phyloP scores from a whole-genome alignment of 768 basidiomycete species.

The Fibroporia radiculosa region DNA sequence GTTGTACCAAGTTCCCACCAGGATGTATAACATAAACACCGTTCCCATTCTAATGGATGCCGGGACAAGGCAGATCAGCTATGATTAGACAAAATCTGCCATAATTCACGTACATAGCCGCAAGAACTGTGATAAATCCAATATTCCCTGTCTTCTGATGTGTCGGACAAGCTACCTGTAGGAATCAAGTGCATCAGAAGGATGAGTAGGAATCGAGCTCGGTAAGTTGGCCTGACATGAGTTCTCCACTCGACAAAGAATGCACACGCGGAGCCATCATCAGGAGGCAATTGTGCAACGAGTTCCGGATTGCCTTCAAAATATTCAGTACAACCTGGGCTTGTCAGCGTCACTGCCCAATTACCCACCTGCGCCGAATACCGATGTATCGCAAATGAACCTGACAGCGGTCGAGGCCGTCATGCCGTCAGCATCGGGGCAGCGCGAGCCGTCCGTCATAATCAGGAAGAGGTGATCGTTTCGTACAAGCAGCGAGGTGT shows the following conservation, averaged over 20 bases:
- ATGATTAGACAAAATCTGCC: background rate
- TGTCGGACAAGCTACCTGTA: conserved; percentile 66
- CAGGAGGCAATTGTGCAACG: conserved; percentile 61
- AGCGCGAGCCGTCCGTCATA: conserved; percentile 57
- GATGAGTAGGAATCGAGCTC: background rate
- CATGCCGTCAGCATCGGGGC: conserved; percentile 37
- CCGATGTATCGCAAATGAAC: conserved; percentile 69
- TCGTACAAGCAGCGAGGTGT: conserved; percentile 53
- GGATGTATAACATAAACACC: conserved; percentile 54
- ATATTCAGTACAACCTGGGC: background rate
- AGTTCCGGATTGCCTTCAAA: conserved; percentile 42
- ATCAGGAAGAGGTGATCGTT: conserved; percentile 47
- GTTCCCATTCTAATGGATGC: conserved; percentile 47
- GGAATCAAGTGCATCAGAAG: background rate
- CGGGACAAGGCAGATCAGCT: background rate
- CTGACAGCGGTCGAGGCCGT: conserved; percentile 61
- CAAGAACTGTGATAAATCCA: conserved; percentile 48
- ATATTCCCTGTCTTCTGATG: conserved; percentile 44
- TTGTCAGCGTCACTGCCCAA: background rate
- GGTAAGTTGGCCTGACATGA: conserved; percentile 21
- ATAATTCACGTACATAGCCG: conserved; percentile 46
- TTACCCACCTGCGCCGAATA: conserved; percentile 44
- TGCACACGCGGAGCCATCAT: conserved; percentile 60
- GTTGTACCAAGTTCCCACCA: conserved; percentile 70
- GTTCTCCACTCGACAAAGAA: conserved; percentile 84